Conservation (phyloP, 139 green algal genomes). For the Asterochloris erici region DNA sequence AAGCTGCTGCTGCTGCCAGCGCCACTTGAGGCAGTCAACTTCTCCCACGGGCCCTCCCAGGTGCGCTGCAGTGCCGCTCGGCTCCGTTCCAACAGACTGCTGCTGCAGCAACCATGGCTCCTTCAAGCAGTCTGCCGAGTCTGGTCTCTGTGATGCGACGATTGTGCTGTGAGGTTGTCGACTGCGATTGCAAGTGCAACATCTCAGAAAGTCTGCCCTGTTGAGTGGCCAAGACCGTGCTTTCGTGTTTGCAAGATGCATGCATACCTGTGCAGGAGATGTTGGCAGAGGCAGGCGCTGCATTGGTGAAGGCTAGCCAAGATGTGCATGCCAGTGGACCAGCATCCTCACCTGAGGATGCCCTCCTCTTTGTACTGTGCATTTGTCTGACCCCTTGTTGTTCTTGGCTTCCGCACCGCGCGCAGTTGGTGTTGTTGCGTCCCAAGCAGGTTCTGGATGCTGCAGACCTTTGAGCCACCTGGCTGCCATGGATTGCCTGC, state of each 20-base stretch:
- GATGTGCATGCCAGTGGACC: too few relatives aligned
- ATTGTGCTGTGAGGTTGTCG: neutral
- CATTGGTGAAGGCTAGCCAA: too few relatives aligned
- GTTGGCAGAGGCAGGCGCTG: too few relatives aligned
- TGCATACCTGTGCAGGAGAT: too few relatives aligned
- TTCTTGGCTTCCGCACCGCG: too few relatives aligned
- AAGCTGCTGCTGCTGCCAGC: conserved; percentile 54
- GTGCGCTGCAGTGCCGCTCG: neutral
- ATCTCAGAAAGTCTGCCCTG: neutral
- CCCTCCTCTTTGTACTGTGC: too few relatives aligned
- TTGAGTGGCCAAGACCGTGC: neutral
- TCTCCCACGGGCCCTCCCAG: conserved; percentile 34
- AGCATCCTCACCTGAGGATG: too few relatives aligned
- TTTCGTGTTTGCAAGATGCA: neutral
- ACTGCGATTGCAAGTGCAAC: neutral
- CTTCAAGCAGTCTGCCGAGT: neutral
- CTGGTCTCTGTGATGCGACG: neutral
- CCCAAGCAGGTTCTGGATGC: too few relatives aligned
- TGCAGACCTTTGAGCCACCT: too few relatives aligned
- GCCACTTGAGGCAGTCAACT: conserved; percentile 45
- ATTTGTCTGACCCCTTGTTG: too few relatives aligned
- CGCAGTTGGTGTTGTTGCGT: too few relatives aligned
- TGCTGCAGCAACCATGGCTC: neutral
- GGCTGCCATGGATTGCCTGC: too few relatives aligned
- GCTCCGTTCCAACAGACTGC: neutral